Conservation (phyloP, 352 stramenopile species). For the Phytophthora pinifolia region DNA sequence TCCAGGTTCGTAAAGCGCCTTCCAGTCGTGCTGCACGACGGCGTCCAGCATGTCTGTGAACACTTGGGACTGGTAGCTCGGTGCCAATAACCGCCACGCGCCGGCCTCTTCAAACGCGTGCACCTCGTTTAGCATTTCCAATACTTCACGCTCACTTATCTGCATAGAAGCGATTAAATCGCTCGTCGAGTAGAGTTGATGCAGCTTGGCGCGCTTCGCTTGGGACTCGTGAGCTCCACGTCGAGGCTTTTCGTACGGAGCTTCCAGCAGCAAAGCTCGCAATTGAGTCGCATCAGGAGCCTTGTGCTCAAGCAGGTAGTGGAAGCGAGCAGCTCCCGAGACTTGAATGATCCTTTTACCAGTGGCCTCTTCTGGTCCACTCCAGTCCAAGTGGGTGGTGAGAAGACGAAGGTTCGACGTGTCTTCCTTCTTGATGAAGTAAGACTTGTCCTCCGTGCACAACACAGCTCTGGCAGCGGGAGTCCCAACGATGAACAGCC, state of each 20-base stretch:
- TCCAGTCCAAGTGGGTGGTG: conserved; percentile 61
- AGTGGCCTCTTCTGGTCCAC: conserved; percentile 20
- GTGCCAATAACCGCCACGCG: conserved; percentile 63
- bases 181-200: conserved; percentile 57
- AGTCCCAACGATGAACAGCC: conserved; percentile 68
- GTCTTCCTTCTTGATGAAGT: conserved; percentile 76
- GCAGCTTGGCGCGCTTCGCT: conserved; percentile 49
- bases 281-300: conserved; percentile 54
- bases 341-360: conserved; percentile 43
- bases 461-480: conserved; percentile 60
- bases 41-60: conserved; percentile 77
- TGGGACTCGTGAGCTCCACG: conserved; percentile 5
- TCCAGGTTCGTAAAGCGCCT: conserved; percentile 43
- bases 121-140: conserved; percentile 58
- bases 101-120: conserved; percentile 73
- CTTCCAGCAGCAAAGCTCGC: conserved; percentile 60
- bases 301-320: conserved; percentile 75
- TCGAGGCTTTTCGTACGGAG: conserved; percentile 51
- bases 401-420: conserved; percentile 81
- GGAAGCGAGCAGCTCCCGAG: conserved; percentile 53
- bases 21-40: conserved; percentile 72
- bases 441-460: conserved; percentile 71
- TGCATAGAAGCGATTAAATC: conserved; percentile 68
- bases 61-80: conserved; percentile 53
- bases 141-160: conserved; percentile 63